A percentile compares a stretch with the other conserved stretches of the same genome.
Conservation (phyloP, 352 stramenopile species). For the Peronospora destructor region DNA sequence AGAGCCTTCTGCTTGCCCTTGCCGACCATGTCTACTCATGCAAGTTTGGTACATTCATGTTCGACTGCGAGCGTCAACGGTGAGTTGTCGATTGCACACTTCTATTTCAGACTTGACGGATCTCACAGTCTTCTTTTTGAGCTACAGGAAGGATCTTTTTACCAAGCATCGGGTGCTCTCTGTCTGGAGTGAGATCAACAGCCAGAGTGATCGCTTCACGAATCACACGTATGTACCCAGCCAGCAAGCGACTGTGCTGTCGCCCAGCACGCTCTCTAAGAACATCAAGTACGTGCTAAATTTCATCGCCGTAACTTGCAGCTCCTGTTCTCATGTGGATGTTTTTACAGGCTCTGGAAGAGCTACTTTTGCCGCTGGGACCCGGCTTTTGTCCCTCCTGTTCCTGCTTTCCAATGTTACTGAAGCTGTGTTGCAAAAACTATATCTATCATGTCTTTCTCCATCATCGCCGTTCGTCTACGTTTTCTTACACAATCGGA, state of each 20-base stretch:
- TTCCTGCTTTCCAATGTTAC: conserved; percentile 66
- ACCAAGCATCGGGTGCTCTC: conserved; percentile 64
- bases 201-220: conserved; percentile 59
- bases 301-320: neutral
- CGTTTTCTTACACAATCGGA: conserved; percentile 15
- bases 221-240: conserved; percentile 61
- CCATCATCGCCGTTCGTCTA: conserved; percentile 2
- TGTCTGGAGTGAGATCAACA: conserved; percentile 80
- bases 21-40: conserved; percentile 95
- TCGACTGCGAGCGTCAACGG: conserved; percentile 91
- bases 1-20: conserved; percentile 87
- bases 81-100: conserved; percentile 19
- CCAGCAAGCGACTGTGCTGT: conserved; percentile 36
- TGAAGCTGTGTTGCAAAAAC: conserved; percentile 19
- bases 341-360: conserved; percentile 65
- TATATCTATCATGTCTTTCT: conserved; percentile 1
- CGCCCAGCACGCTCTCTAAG: conserved; percentile 73
- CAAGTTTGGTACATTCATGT: conserved; percentile 97
- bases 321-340: conserved; percentile 8
- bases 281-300: conserved; percentile 73
- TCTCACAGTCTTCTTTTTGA: conserved; percentile 4
- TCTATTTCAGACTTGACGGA: neutral
- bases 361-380: conserved; percentile 84
- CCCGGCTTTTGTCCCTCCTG: conserved; percentile 63
- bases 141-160: conserved; percentile 67